phyloP scores from a whole-genome alignment of 2,329 filamentous ascomycete species.

The Penicillium hesseltinei region DNA sequence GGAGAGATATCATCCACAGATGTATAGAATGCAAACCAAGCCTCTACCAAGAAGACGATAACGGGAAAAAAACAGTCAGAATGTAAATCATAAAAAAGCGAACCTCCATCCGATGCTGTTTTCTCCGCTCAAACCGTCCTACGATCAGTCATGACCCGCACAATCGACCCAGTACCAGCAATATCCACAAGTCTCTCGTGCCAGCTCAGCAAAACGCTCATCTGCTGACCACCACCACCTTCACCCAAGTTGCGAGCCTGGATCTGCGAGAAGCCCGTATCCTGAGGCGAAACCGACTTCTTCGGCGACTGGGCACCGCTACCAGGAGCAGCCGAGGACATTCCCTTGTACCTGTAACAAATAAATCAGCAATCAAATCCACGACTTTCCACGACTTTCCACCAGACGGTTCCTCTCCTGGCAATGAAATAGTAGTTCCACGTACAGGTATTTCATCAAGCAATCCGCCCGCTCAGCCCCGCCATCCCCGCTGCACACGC shows the following conservation, averaged over 20 bases:
- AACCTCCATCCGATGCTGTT: constrained; percentile 8
- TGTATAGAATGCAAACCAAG: constrained; percentile 21
- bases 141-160: constrained; percentile 93
- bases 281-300: constrained; percentile 65
- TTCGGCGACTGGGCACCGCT: constrained; percentile 49
- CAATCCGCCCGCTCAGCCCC: constrained; percentile 86
- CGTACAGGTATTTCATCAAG: constrained; percentile 96
- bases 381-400: background rate
- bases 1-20: constrained; percentile 14
- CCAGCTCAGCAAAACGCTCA: constrained; percentile 98
- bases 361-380: constrained; percentile 6
- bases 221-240: constrained; percentile 75
- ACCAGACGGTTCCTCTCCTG: background rate
- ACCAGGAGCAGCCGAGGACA: constrained; percentile 53
- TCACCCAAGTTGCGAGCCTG: constrained; percentile 56
- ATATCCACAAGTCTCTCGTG: constrained; percentile 98
- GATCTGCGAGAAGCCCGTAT: constrained; percentile 86
- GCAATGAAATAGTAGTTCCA: constrained; percentile 18
- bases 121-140: constrained; percentile 65
- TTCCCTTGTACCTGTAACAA: constrained; percentile 78
- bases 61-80: constrained; percentile 5
- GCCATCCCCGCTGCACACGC: constrained; percentile 73
- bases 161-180: constrained; percentile 86
- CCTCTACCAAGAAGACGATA: constrained; percentile 22
- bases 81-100: constrained; percentile 11